phyloP scores from a whole-genome alignment of 306 rosid genomes.

The Gleditsia sinensis region DNA sequence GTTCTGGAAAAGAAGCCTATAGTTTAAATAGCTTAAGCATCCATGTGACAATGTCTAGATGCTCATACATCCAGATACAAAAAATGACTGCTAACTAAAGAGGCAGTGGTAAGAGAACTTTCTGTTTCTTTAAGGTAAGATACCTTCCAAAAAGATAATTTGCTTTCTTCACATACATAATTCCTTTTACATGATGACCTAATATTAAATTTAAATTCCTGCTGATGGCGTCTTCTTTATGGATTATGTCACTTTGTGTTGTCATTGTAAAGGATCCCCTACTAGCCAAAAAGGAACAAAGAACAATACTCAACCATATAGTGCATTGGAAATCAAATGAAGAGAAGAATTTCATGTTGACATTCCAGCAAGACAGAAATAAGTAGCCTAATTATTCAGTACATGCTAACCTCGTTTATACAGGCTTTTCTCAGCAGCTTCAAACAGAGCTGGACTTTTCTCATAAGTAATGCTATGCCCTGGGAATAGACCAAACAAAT shows the following conservation, averaged over 20 bases:
- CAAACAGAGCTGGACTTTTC: constrained; percentile 54
- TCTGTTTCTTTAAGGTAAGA: not conserved
- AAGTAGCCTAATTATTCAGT: constrained; percentile 2
- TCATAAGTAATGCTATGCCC: constrained; percentile 65
- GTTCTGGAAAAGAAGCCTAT: not conserved
- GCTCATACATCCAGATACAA: not conserved
- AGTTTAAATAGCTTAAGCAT: not conserved
- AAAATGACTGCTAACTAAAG: not conserved
- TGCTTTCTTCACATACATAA: not conserved
- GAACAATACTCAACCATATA: not conserved
- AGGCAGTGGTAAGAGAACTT: not conserved
- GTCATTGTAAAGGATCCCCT: not conserved
- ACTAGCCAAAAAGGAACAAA: not conserved
- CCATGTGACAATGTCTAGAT: not conserved
- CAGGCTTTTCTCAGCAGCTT: constrained; percentile 63
- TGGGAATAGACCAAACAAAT: constrained; percentile 73
- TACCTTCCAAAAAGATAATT: not conserved
- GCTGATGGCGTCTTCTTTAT: not conserved
- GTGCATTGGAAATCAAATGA: constrained; percentile 2
- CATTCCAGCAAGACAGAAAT: not conserved
- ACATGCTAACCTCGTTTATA: constrained; percentile 64
- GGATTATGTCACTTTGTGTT: not conserved
- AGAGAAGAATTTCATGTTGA: not conserved
- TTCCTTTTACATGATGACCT: not conserved
- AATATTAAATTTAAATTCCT: not conserved